Conservation (phyloP, 805 yeast species). For the Ogataea kodamae region DNA sequence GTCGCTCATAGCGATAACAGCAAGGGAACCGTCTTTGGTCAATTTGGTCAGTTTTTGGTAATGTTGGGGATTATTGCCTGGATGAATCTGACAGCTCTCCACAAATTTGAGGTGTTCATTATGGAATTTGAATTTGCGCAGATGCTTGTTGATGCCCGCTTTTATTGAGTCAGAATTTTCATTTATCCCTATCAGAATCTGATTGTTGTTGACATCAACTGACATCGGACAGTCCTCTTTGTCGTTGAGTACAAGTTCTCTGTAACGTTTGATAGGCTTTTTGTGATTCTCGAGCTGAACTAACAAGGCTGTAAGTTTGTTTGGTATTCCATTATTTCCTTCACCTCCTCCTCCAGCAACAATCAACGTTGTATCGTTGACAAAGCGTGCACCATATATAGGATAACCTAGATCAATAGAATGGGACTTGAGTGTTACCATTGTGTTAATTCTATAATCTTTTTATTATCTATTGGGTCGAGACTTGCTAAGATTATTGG, state of each 20-base stretch:
- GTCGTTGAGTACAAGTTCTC: slow-evolving; percentile 51
- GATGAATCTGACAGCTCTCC: slow-evolving; percentile 55
- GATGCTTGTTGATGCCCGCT: slow-evolving; percentile 62
- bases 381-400: slow-evolving; percentile 72
- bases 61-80: slow-evolving; percentile 47
- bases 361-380: slow-evolving; percentile 54
- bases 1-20: slow-evolving; percentile 66
- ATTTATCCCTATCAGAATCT: slow-evolving; percentile 73
- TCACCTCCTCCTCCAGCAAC: slow-evolving; percentile 97
- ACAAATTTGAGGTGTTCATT: slow-evolving; percentile 60
- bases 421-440: slow-evolving; percentile 26
- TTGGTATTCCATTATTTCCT: slow-evolving; percentile 84
- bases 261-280: slow-evolving; percentile 49
- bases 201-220: slow-evolving; percentile 52
- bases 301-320: slow-evolving; percentile 67
- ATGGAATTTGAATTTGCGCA: slow-evolving; percentile 60
- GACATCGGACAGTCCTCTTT: slow-evolving; percentile 89
- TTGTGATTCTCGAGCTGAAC: slow-evolving; percentile 51
- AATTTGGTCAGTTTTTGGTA: slow-evolving; percentile 63
- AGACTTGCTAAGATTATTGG: too few species aligned
- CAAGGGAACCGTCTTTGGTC: slow-evolving; percentile 56
- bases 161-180: slow-evolving; percentile 58
- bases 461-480: too few species aligned
- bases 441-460: too few species aligned
- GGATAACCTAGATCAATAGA: slow-evolving; percentile 59